phyloP scores from a whole-genome alignment of 2,329 filamentous ascomycete genomes.

The Penicillium sp. region DNA sequence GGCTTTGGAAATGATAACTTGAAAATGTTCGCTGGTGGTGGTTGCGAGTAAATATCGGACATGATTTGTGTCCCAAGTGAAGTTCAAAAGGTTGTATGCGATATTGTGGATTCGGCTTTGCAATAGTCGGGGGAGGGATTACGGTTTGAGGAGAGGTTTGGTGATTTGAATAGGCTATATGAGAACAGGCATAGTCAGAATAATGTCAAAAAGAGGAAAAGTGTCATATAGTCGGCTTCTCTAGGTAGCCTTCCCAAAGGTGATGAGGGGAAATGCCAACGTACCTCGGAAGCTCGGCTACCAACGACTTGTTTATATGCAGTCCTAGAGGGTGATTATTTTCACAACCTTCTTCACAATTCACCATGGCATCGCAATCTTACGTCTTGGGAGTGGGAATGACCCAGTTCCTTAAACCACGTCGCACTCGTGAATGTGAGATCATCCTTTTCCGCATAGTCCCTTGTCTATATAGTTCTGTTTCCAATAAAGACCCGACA shows the following conservation, averaged over 20 bases:
- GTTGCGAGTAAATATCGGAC: too few species aligned
- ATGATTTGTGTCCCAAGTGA: too few species aligned
- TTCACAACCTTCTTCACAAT: background rate
- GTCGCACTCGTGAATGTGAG: constrained; percentile 88
- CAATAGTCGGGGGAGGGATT: constrained; percentile 9
- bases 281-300: constrained; percentile 4
- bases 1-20: too few species aligned
- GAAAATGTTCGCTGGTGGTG: too few species aligned
- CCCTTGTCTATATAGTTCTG: too few species aligned
- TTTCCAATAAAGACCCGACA: background rate
- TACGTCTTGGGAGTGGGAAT: constrained; percentile 97
- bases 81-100: too few species aligned
- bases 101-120: too few species aligned
- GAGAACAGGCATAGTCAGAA: background rate
- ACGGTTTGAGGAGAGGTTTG: background rate
- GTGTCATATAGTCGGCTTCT: background rate
- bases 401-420: constrained; percentile 98
- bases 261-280: background rate
- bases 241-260: background rate
- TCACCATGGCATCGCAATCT: constrained; percentile 27
- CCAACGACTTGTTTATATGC: background rate
- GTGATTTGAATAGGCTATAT: background rate
- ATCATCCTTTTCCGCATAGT: background rate
- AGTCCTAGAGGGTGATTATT: background rate
- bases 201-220: background rate